Evolutionary conservation across 2,329 filamentous ascomycete species (phyloP), one percentile per base, ranked within the genome.

Genomic region (Cladophialophora chaetospira): DNA sequence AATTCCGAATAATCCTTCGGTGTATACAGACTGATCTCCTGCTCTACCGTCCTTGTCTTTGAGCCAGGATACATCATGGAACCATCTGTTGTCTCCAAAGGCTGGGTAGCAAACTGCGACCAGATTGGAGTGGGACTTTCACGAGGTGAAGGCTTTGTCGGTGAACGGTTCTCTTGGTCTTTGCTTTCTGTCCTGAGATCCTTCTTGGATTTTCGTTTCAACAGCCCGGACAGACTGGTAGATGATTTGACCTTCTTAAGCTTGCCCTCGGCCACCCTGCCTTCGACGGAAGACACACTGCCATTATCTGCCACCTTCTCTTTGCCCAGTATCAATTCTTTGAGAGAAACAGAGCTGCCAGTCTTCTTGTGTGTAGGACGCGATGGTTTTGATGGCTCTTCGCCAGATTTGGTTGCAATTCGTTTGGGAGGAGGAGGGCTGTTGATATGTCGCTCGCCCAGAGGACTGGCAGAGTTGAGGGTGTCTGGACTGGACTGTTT

Each of bases 171-270:
- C 72, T 96, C 91, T 73, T 96, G 96, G 71, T 93, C 87, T 31
- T 50, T 40, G n/a, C 25, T 29, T 36, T 58, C 84, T 81, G 83
- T 81, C 60, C 83, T 82, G 21, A 88, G 73, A 63, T 84, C 87
- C 67, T 86, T 89, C 51, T 86, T 80, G 8, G 89, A 91, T 70
- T 88, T 91, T 55, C 88, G 86, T 55, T 85, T 85, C 49, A 96
- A 81, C 53, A 97, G 81, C 3, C 82, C 85, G 0, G 85, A 84
- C n/a, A 97, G 79, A 69, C 91, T 95, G 28, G 88, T 88, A 3
- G 88, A 82, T 0, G 92, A 96, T 72, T 93, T 96, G 33, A 83
- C 83, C 77, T 93, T 95, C 71, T 84, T 85, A 3, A 79, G 77
- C 55, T 76, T 81, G 50, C 65, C 68, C 25, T 70, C 69, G n/a